Base-by-base conservation (phyloP, 371 early-diverging fungal species). In the Zopfochytrium polystomum region DNA sequence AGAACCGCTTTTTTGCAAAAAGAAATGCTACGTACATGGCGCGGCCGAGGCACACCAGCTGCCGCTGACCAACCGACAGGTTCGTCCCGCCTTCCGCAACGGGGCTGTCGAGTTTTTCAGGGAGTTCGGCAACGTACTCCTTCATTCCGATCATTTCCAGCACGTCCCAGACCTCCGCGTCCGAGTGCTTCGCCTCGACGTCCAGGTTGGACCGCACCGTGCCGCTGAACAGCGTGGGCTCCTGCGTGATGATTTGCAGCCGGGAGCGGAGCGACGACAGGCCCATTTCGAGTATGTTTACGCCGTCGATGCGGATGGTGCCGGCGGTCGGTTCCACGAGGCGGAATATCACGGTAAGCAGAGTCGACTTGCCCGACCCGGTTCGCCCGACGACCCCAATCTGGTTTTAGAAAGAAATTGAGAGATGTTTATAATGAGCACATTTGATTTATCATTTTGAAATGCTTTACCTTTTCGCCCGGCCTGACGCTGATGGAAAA, bases 261-360 rank as follows among this genome's bases (percentile, higher is more conserved):
- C n/a, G n/a, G n/a, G n/a, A n/a, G n/a, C 2, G 82, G 71, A 61
- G 88, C 88, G 23, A 88, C 70, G 2, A 87, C 80, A 20, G 88
- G 86, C 9, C 87, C 88, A 52, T 86, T 85, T 15, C 73, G 73
- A 59, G 87, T 83, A 48, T 53, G 27, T 60, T 45, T 13, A 51
- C 42, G 34, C 65, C 65, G 52, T 68, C 65, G 6, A 68, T 59
- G 20, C 22, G 46, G 51, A 89, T 81, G 13, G 63, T 61, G 43
- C 90, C 90, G 6, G 32, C 67, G 43, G 81, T 85, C 2, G 91
- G 83, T 58, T 95, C n/a, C n/a, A n/a, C n/a, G n/a, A n/a, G n/a
- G n/a, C n/a, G n/a, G n/a, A n/a, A n/a, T n/a, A n/a, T n/a, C 95
- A 44, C 93, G 83, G 81, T 93, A 93, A 55, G 93, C 63, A 22